Evolutionary conservation across 129 eudicot genomes (phyloP), one percentile per base, ranked within the genome.

Genomic region (Silybum marianum): DNA sequence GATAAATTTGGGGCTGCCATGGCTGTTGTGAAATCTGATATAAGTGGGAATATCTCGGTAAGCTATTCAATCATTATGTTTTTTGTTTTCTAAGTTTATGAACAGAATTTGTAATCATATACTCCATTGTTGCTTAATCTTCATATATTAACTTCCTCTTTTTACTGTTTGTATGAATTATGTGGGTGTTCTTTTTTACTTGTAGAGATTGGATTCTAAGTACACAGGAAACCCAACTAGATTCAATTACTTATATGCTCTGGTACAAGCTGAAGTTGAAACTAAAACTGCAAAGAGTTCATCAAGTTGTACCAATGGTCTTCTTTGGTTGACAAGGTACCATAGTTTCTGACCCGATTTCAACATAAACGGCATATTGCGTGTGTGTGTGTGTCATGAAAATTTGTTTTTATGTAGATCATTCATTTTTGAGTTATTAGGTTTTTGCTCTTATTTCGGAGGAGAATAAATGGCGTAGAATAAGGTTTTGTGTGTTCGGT

Each of bases 321-420:
- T 94, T 90, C 93, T 94, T 86, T 94, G 98, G 98, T 83, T 94
- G 75, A 94, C 97, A 82, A 94, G 98, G 98, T 92, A 80, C 67
- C n/a, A n/a, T 23, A 60, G 38, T n/a, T 73, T 54, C n/a, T 10
- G 21, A 26, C 14, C 71, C 63, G 4, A 24, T 21, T 48, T 51
- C 44, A 34, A 69, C 63, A 32, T 16, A 48, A 38, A 66, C 6
- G 21, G n/a, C 46, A 7, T 19, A 12, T 12, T 3, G 26, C 19
- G 7, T 11, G 23, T 3, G 26, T 70, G 12, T 10, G 48, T 30
- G 69, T 79, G 38, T 46, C 71, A 13, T 79, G 36, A 32, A 32
- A 4, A 3, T 32, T 3, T 32, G 6, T 4, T 7, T 9, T 48
- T 48, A 48, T 48, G 26, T 78, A 69, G 28, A 60, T 39, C 18